Evolutionary conservation across 306 rosid species (phyloP).

Genomic region (Dryas alaskensis): DNA sequence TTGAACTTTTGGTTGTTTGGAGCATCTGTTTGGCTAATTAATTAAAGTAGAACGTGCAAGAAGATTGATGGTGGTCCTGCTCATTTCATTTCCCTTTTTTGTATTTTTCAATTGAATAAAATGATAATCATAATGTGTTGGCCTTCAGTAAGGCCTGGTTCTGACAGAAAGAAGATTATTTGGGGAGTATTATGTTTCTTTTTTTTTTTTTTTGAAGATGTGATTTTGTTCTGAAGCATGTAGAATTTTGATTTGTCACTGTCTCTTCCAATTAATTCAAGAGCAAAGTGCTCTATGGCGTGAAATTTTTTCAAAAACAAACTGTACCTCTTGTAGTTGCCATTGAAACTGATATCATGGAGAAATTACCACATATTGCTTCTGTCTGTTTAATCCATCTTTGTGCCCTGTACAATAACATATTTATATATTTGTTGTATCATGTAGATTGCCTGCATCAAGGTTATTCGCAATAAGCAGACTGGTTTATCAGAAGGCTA

Average conservation of each 20-base stretch:
- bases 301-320: neutral
- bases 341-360: neutral
- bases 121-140: neutral
- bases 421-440: neutral
- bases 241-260: neutral
- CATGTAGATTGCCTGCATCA: slow-evolving; percentile 69
- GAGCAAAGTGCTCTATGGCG: neutral
- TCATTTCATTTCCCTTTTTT: neutral
- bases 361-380: neutral
- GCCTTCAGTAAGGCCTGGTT: neutral
- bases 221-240: neutral
- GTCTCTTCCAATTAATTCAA: neutral
- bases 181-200: neutral
- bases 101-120: neutral
- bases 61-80: neutral
- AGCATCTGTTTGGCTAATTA: no score
- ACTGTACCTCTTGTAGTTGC: neutral
- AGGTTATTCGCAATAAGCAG: slow-evolving; percentile 92
- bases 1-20: no score
- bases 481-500: slow-evolving; percentile 86
- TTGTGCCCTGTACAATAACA: neutral
- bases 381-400: neutral
- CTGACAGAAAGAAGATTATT: neutral
- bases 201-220: neutral
- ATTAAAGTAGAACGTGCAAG: no score